Base-by-base conservation (phyloP, 2,329 filamentous ascomycete species). In the Exophiala alcalophila region DNA sequence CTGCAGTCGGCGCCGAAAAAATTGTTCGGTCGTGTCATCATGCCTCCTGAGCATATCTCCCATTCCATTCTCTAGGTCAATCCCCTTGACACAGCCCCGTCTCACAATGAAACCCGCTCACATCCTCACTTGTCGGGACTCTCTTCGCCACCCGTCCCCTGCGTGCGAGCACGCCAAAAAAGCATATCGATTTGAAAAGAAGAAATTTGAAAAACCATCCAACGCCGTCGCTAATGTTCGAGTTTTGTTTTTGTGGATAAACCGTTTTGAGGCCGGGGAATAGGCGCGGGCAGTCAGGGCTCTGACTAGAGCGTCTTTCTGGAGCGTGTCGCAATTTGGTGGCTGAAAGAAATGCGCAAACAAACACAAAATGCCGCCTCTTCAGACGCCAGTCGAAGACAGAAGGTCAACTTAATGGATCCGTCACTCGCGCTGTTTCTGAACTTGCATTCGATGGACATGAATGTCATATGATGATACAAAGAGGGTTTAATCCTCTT, bases 361-460 rank as follows among this genome's bases (percentile, higher is more conserved):
- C 41, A 45, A 30, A 40, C 42, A 35, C 25, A 47, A 29, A 37
- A 49, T 12, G 32, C 36, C 32, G 27, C 32, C 24, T 19, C 11
- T 21, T 36, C 38, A 46, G 35, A 31, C 25, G 20, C 14, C n/a
- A 37, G 20, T 15, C 19, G 19, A 41, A 47, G 49, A 47, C 40
- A 58, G 55, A 58, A 46, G 50, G 40, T 53, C 55, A 58, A 58
- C 10, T 50, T 35, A 58, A 58, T 58, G 55, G 54, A 53, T 57
- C 55, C 55, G 44, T 47, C 46, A 14, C 29, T 38, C 37, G 26
- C 15, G 9, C 27, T 20, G 25, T 19, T 11, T 36, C 33, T 39
- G 32, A 41, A 26, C 30, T 31, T 29, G 32, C 23, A 33, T 36
- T 21, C 26, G 35, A 23, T 34, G 34, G 35, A 44, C 39, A 33